Evolutionary conservation across 1,139 yeast species (phyloP), one percentile per base, ranked within the genome.

Genomic region (Yamadazyma spencermartinsiae): DNA sequence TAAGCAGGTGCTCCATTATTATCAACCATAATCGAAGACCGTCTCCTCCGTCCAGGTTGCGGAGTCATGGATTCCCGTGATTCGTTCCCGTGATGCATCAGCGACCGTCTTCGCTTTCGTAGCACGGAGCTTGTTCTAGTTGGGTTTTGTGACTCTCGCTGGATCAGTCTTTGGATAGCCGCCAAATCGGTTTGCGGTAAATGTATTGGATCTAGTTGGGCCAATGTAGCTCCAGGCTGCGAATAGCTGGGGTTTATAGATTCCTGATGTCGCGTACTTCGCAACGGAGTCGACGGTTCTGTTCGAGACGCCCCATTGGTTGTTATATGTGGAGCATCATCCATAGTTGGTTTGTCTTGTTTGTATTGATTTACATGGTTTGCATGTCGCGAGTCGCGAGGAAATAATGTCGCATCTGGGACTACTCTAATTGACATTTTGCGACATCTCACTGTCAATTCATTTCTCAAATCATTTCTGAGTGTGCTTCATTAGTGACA

Each of bases 211-310:
- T 39, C 41, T 18, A 6, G 16, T n/a, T 4, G 29, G 7, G 8
- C 8, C n/a, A 9, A 4, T 19, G 8, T 16, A 19, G 12, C 16
- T 14, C 11, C n/a, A n/a, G 39, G 37, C 19, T 39, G 40, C 13
- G 38, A 40, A 16, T n/a, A 27, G 20, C 29, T 31, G 17, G 32
- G 35, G 13, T 28, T 35, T 10, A 23, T 28, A 6, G 29, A 29
- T 7, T 31, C 36, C 14, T 35, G 33, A 14, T 34, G 31, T 17
- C 20, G 21, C 4, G 37, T 36, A 14, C 42, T 44, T 37, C 55
- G 48, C 24, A 50, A 39, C 1, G 68, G 67, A 2, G 69, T 63
- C 9, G 65, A 54, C 1, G 68, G 69, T 41, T 60, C 68, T 1
- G 63, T 59, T 13, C 28, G 36, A 41, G 6, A 40, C 34, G 35